These are phyloP conservation scores for Thalassiosira hispida DNA, from an alignment of 352 stramenopile species.

Conservation along the genomic window DNA sequence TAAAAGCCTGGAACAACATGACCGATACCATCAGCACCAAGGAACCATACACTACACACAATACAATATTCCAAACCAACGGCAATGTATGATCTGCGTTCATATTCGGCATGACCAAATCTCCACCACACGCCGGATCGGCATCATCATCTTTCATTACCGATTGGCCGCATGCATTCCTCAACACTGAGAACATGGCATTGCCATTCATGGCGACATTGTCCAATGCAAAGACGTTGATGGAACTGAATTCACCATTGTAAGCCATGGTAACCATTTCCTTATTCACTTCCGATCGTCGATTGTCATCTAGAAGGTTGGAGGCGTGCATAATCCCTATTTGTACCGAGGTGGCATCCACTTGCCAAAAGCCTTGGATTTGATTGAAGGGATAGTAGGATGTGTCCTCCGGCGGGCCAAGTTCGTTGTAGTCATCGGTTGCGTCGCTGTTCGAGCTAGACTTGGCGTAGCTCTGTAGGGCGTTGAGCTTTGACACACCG, in stretches of 20 bases:
- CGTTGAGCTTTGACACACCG: conserved; percentile 33
- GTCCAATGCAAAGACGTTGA: conserved; percentile 72
- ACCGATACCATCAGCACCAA: conserved; percentile 28
- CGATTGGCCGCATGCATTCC: conserved; percentile 73
- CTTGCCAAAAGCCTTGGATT: conserved; percentile 79
- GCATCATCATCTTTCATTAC: conserved; percentile 33
- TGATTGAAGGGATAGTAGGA: conserved; percentile 73
- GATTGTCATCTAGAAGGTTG: conserved; percentile 71
- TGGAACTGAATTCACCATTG: conserved; percentile 49
- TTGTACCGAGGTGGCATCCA: conserved; percentile 57
- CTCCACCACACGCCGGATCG: conserved; percentile 23
- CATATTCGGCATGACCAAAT: conserved; percentile 43
- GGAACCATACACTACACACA: conserved; percentile 32
- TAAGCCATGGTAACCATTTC: conserved; percentile 67
- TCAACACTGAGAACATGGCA: conserved; percentile 68
- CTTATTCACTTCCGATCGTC: conserved; percentile 65
- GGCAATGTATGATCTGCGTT: conserved; percentile 24
- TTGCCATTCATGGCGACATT: conserved; percentile 75
- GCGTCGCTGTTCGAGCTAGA: conserved; percentile 72
- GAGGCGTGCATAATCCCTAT: conserved; percentile 65
- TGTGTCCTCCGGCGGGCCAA: conserved; percentile 60
- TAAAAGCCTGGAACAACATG: conserved; percentile 45
- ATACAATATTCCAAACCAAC: conserved; percentile 38
- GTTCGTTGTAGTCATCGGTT: conserved; percentile 46
- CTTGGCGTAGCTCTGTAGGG: conserved; percentile 57